Percentiles rank a stretch among this genome's conserved stretches.
Evolutionary conservation across 352 stramenopile species (phyloP).

Genomic region (Pythium oligandrum): DNA sequence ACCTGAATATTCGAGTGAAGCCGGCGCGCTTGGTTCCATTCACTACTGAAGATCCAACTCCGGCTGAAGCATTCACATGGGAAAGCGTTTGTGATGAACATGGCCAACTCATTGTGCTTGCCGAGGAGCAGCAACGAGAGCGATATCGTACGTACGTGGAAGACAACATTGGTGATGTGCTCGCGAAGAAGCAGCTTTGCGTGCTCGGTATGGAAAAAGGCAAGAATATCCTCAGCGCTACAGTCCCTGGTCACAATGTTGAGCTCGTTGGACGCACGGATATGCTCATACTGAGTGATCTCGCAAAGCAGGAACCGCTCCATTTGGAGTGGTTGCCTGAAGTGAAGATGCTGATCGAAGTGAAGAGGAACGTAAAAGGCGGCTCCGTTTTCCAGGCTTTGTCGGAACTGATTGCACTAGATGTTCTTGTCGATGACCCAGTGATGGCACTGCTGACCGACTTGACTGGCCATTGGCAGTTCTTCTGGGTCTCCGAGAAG

Average conservation of each 20-base stretch:
- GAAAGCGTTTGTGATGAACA: slow-evolving; percentile 8
- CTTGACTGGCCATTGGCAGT: slow-evolving; percentile 27
- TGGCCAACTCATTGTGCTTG: background rate
- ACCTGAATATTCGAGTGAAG: slow-evolving; percentile 19
- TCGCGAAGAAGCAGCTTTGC: slow-evolving; percentile 29
- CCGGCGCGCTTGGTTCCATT: slow-evolving; percentile 9
- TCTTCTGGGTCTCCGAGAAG: slow-evolving; percentile 39
- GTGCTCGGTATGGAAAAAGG: slow-evolving; percentile 28
- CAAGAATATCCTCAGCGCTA: slow-evolving; percentile 25
- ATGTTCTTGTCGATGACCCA: slow-evolving; percentile 27
- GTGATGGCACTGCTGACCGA: slow-evolving; percentile 45
- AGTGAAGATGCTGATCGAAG: slow-evolving; percentile 46
- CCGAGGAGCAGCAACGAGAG: slow-evolving; percentile 3
- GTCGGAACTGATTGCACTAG: slow-evolving; percentile 38
- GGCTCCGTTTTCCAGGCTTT: slow-evolving; percentile 25
- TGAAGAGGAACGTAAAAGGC: slow-evolving; percentile 28
- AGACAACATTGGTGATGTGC: slow-evolving; percentile 28
- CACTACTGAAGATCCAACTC: slow-evolving; percentile 4
- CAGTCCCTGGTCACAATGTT: slow-evolving; percentile 25
- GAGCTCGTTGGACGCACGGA: slow-evolving; percentile 31
- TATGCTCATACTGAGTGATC: slow-evolving; percentile 35
- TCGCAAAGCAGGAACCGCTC: slow-evolving; percentile 7
- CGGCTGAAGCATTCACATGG: slow-evolving; percentile 22
- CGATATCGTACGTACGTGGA: slow-evolving; percentile 31
- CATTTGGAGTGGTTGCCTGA: background rate